These are phyloP conservation scores for Plenodomus lindquistii DNA, from an alignment of 2,329 filamentous ascomycete genomes.

Conservation along the genomic window DNA sequence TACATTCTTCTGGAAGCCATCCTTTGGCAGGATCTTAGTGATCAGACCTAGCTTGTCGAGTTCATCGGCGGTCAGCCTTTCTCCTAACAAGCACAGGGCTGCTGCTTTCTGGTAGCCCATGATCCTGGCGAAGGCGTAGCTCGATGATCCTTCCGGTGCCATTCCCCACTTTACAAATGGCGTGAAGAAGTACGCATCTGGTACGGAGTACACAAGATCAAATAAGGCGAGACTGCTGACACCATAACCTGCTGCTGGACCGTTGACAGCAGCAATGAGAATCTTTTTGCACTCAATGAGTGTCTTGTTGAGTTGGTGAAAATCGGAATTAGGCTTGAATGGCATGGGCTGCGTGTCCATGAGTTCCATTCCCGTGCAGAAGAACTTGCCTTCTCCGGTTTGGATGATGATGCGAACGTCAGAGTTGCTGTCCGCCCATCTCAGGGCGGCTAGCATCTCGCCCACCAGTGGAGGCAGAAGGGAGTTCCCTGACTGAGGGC, in stretches of 20 bases:
- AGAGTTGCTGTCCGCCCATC: slow-evolving; percentile 16
- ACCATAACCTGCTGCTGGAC: slow-evolving; percentile 24
- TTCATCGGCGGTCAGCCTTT: slow-evolving; percentile 19
- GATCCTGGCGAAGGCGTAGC: slow-evolving; percentile 20
- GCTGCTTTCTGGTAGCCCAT: slow-evolving; percentile 27
- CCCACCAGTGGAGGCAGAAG: slow-evolving; percentile 15
- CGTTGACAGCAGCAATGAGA: slow-evolving; percentile 27
- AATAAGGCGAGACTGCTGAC: slow-evolving; percentile 22
- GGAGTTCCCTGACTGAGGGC: slow-evolving; percentile 23
- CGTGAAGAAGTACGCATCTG: slow-evolving; percentile 28
- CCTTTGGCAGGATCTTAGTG: slow-evolving; percentile 19
- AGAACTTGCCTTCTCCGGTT: slow-evolving; percentile 22
- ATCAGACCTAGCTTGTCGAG: slow-evolving; percentile 15
- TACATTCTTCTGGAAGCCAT: slow-evolving; percentile 14
- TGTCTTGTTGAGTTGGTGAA: slow-evolving; percentile 17
- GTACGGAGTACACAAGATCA: slow-evolving; percentile 26
- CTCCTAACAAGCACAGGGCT: slow-evolving; percentile 18
- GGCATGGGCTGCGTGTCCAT: slow-evolving; percentile 11
- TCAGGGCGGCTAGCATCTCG: slow-evolving; percentile 15
- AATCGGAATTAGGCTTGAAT: slow-evolving; percentile 18
- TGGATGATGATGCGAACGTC: slow-evolving; percentile 20
- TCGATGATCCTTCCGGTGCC: slow-evolving; percentile 23
- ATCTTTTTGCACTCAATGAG: slow-evolving; percentile 24
- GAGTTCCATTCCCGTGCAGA: slow-evolving; percentile 25
- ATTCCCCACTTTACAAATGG: slow-evolving; percentile 29